Evolutionary conservation across 2,329 filamentous ascomycete genomes (phyloP).

Genomic region (Colletotrichum chrysophilum): DNA sequence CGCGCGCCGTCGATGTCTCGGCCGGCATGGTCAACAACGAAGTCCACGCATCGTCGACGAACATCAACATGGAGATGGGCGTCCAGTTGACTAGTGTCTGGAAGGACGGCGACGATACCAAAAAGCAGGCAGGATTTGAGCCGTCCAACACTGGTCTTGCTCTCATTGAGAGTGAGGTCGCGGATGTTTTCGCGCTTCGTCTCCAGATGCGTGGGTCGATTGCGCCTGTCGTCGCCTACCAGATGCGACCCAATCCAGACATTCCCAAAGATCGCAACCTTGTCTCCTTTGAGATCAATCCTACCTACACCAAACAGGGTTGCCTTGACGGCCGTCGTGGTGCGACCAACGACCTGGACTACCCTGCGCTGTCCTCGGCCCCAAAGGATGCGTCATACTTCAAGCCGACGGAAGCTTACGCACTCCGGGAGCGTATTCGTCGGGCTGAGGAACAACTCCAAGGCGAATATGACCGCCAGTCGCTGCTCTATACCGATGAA

Average conservation of each 20-base stretch:
- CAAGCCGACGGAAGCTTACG: not conserved
- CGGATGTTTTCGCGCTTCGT: not conserved
- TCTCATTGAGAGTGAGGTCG: not conserved
- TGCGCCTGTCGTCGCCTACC: not conserved
- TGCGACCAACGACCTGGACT: accelerated
- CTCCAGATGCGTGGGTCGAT: not conserved
- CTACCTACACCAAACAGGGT: not conserved
- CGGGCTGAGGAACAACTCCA: not conserved
- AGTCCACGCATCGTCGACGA: not conserved
- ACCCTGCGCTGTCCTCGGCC: not conserved
- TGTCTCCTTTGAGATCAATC: not conserved
- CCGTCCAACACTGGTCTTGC: not conserved
- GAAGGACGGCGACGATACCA: not conserved
- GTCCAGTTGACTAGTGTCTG: not conserved
- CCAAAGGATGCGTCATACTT: not conserved
- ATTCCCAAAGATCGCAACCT: not conserved
- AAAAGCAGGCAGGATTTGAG: not conserved
- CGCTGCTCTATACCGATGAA: not conserved
- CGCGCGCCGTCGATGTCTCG: not conserved
- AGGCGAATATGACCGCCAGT: not conserved
- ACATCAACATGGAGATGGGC: not conserved
- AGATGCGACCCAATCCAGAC: not conserved
- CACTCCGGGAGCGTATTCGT: not conserved
- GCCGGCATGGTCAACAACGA: not conserved
- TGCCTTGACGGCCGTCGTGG: not conserved